These are phyloP conservation scores for Stagonosporopsis rhizophila DNA, from an alignment of 2,329 filamentous ascomycete genomes.

Conservation along the genomic window DNA sequence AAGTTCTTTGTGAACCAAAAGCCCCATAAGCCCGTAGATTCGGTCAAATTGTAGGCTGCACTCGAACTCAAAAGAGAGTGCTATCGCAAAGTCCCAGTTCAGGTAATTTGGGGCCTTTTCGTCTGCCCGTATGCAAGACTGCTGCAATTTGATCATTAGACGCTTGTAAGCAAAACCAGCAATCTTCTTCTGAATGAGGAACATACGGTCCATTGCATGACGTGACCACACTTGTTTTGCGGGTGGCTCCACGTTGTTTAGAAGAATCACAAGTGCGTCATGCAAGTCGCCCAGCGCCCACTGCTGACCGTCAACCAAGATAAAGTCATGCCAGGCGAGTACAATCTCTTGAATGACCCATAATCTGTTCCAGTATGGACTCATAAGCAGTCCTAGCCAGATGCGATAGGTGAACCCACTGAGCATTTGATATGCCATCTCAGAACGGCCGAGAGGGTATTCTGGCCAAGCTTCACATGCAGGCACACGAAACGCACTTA, in stretches of 20 bases:
- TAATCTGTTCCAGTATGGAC: not conserved
- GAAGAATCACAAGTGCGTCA: not conserved
- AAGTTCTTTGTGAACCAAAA: not conserved
- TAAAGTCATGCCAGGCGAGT: not conserved
- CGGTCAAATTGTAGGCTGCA: not conserved
- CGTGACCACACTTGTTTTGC: too few species aligned
- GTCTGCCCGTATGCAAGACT: too few species aligned
- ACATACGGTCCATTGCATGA: too few species aligned
- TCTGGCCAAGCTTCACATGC: too few species aligned
- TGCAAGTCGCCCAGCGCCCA: not conserved
- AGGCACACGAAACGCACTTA: too few species aligned
- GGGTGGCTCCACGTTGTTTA: too few species aligned
- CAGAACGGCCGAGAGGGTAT: too few species aligned
- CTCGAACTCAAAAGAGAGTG: not conserved
- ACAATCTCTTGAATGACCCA: not conserved
- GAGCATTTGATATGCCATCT: not conserved
- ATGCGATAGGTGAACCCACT: not conserved
- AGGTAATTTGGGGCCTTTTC: too few species aligned
- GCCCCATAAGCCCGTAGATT: not conserved
- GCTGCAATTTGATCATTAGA: too few species aligned
- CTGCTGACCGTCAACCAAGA: not conserved
- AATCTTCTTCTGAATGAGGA: too few species aligned
- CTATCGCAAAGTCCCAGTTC: too few species aligned
- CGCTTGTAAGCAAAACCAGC: too few species aligned
- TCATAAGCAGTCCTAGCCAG: not conserved